Base-by-base conservation (phyloP, 192 early-diverging fungal species). In the Umbelopsis sp. region DNA sequence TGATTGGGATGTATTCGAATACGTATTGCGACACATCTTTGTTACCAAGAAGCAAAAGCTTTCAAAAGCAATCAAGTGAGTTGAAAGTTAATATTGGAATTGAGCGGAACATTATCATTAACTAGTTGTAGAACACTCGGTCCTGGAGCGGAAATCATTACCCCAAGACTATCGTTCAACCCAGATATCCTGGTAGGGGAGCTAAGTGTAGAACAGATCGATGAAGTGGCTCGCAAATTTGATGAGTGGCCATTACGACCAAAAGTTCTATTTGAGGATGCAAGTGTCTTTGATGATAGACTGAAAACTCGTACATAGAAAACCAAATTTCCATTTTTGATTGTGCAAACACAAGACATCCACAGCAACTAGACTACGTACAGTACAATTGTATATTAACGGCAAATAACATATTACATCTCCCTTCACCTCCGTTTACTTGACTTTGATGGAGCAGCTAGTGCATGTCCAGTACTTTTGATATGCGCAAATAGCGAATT, bases 401-500 rank as follows among this genome's bases (percentile, higher is more conserved):
- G 41, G n/a, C 26, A 20, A 34, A 62, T 49, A 44, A 26, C 26
- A 62, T 32, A 41, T 62, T n/a, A 59, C 44, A 45, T 32, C 25
- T 62, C 26, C 62, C 41, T 71, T 71, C 4, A 41, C 56, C 22
- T 45, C 71, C 31, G 65, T 71, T 31, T 71, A 45, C 29, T 17
- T 29, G n/a, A 5, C 12, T 59, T 31, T 2, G 53, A 5, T 68
- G 53, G 5, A 3, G 49, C 26, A 6, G 91, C 89, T 56, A 86
- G 73, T 4, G 97, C 95, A 79, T 98, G 97, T 16, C 95, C 94
- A 16, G 91, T 93, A 24, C 84, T 83, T 49, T 92, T 89, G 38
- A 98, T 93, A 74, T 98, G 97, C 1, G 86, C 80, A 81, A 98
- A 98, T 1, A 98, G 81, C 74, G 91, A 89, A 74, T 93, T 97